phyloP scores from a whole-genome alignment of 345 rosid species.

The Bruguiera sexangula region DNA sequence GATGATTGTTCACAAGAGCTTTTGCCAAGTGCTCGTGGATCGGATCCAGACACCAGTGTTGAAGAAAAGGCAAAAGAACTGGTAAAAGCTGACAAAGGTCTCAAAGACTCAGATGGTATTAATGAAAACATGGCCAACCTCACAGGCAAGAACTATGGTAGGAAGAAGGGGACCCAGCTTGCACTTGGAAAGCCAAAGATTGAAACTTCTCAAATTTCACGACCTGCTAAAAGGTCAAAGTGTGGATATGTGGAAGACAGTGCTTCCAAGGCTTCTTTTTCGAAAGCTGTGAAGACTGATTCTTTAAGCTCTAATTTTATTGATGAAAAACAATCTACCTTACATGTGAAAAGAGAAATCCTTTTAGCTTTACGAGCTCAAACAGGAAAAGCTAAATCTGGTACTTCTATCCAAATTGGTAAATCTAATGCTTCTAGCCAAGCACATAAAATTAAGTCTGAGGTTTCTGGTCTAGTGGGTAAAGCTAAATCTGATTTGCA shows the following conservation, averaged over 20 bases:
- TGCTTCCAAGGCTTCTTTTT: slow-evolving; percentile 23
- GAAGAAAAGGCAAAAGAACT: slow-evolving; percentile 37
- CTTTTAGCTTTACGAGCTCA: slow-evolving; percentile 46
- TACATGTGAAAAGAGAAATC: slow-evolving; percentile 32
- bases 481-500: slow-evolving; percentile 12
- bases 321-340: slow-evolving; percentile 30
- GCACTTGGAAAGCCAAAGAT: slow-evolving; percentile 39
- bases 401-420: background rate
- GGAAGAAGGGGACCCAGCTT: slow-evolving; percentile 40
- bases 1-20: slow-evolving; percentile 25
- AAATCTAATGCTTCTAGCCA: slow-evolving; percentile 3
- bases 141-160: slow-evolving; percentile 31
- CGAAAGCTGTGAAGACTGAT: slow-evolving; percentile 29
- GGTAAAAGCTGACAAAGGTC: slow-evolving; percentile 29
- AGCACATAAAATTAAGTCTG: slow-evolving; percentile 11
- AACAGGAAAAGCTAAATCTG: slow-evolving; percentile 20
- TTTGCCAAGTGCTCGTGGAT: slow-evolving; percentile 25
- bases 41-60: slow-evolving; percentile 28
- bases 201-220: slow-evolving; percentile 34
- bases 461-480: background rate
- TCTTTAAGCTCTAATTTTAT: slow-evolving; percentile 29
- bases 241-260: slow-evolving; percentile 33
- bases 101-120: slow-evolving; percentile 29
- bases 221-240: slow-evolving; percentile 51
- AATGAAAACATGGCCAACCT: slow-evolving; percentile 19